Percentiles rank a stretch among this genome's conserved stretches.
These are phyloP conservation scores for Diaporthe ilicicola DNA, from an alignment of 2,329 filamentous ascomycete species.

Conservation along the genomic window DNA sequence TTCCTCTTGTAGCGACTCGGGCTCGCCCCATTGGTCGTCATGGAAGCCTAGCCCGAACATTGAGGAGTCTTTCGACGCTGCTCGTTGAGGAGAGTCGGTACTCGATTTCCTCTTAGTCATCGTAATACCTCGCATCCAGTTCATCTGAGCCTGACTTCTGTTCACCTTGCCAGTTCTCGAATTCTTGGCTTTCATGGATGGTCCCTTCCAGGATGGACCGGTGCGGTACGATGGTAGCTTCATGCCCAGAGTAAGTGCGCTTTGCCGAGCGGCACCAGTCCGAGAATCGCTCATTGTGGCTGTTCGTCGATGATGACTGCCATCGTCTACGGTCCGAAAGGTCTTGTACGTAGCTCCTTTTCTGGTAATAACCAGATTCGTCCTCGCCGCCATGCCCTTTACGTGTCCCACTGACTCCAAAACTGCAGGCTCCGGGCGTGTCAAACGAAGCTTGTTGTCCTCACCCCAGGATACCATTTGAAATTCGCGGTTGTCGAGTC, in stretches of 20 bases:
- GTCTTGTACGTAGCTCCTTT: slow-evolving; percentile 86
- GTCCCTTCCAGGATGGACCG: slow-evolving; percentile 59
- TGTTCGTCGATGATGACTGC: slow-evolving; percentile 63
- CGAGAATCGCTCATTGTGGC: slow-evolving; percentile 70
- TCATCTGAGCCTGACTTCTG: slow-evolving; percentile 65
- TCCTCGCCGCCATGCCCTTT: slow-evolving; percentile 71
- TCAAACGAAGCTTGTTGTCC: slow-evolving; percentile 82
- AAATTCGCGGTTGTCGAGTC: slow-evolving; percentile 86
- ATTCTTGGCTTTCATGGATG: slow-evolving; percentile 67
- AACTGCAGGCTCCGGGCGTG: slow-evolving; percentile 72
- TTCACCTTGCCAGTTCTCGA: slow-evolving; percentile 51
- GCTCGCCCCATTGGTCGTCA: slow-evolving; percentile 66
- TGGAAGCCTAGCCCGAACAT: slow-evolving; percentile 61
- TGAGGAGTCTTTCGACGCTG: slow-evolving; percentile 60
- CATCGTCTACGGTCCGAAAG: slow-evolving; percentile 77
- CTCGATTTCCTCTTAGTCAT: slow-evolving; percentile 65
- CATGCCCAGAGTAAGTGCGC: slow-evolving; percentile 47
- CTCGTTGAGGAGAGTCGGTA: slow-evolving; percentile 54
- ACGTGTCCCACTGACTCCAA: slow-evolving; percentile 76
- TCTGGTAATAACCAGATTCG: slow-evolving; percentile 77
- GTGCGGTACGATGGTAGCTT: slow-evolving; percentile 48
- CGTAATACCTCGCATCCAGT: slow-evolving; percentile 75
- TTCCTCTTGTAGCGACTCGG: slow-evolving; percentile 71
- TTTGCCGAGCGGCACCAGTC: slow-evolving; percentile 52
- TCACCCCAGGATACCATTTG: slow-evolving; percentile 94